Conservation (phyloP, 2,329 filamentous ascomycete species). For the Eutypella sp. region DNA sequence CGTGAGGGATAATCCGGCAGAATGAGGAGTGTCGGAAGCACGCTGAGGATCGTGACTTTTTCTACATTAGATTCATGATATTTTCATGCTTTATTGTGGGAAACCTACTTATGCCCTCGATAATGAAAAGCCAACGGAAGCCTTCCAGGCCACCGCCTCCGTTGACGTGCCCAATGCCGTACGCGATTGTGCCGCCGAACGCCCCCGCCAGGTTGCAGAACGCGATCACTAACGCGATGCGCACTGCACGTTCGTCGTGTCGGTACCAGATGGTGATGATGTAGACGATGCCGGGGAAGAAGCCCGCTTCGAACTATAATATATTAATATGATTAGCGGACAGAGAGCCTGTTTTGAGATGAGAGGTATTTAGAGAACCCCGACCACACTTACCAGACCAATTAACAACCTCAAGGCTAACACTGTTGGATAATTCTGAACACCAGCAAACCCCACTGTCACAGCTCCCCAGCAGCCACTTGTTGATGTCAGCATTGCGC, state of each 20-base stretch:
- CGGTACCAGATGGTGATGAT: slow-evolving; percentile 22
- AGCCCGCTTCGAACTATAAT: slow-evolving; percentile 46
- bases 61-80: too few species aligned
- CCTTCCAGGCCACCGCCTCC: slow-evolving; percentile 42
- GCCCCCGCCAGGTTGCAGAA: slow-evolving; percentile 63
- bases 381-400: slow-evolving; percentile 42
- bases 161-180: slow-evolving; percentile 52
- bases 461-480: slow-evolving; percentile 30
- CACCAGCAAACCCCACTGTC: slow-evolving; percentile 17
- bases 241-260: slow-evolving; percentile 15
- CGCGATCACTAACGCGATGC: slow-evolving; percentile 59
- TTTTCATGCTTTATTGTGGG: too few species aligned
- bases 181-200: slow-evolving; percentile 56
- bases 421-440: slow-evolving; percentile 17
- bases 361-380: too few species aligned
- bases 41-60: slow-evolving; percentile 47
- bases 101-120: slow-evolving; percentile 55
- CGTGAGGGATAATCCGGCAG: slow-evolving; percentile 21
- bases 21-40: slow-evolving; percentile 15
- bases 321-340: too few species aligned
- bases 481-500: background rate
- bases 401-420: slow-evolving; percentile 36
- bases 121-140: slow-evolving; percentile 44
- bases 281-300: slow-evolving; percentile 40
- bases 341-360: too few species aligned